Evolutionary conservation across 352 stramenopile species (phyloP).

Genomic region (Phytophthora quininea): DNA sequence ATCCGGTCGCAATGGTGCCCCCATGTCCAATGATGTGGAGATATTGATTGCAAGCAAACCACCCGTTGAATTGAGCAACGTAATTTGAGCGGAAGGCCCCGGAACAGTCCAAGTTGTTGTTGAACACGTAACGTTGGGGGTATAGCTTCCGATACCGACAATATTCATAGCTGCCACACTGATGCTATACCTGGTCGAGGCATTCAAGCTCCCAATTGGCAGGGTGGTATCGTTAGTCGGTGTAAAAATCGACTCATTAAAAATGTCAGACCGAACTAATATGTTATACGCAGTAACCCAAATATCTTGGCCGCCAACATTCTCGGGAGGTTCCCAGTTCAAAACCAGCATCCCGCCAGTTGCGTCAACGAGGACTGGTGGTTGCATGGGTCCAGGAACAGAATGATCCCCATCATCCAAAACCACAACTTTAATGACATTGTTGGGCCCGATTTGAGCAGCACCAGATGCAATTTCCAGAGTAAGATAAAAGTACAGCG

Average conservation of each 20-base stretch:
- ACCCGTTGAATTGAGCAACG: slow-evolving; percentile 42
- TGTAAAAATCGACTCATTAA: slow-evolving; percentile 23
- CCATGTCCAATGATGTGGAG: slow-evolving; percentile 37
- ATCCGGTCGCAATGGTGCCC: slow-evolving; percentile 47
- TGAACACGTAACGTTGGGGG: slow-evolving; percentile 1
- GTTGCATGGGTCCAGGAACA: slow-evolving; percentile 35
- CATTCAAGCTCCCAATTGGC: slow-evolving; percentile 31
- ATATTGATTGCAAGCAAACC: slow-evolving; percentile 51
- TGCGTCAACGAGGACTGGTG: slow-evolving; percentile 17
- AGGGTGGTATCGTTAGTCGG: slow-evolving; percentile 43
- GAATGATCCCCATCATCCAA: slow-evolving; percentile 60
- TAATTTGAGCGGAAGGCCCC: slow-evolving; percentile 28
- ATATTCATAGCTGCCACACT: slow-evolving; percentile 48
- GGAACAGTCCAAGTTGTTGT: slow-evolving; percentile 54
- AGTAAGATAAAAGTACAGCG: slow-evolving; percentile 46
- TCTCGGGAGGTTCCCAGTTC: slow-evolving; percentile 47
- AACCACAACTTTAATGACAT: slow-evolving; percentile 39
- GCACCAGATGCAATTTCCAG: slow-evolving; percentile 37
- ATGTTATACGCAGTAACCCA: slow-evolving; percentile 53
- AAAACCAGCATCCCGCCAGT: slow-evolving; percentile 60
- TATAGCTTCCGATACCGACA: slow-evolving; percentile 36
- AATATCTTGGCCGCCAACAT: slow-evolving; percentile 41
- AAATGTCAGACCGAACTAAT: slow-evolving; percentile 18
- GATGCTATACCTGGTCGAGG: slow-evolving; percentile 39
- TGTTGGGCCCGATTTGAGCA: slow-evolving; percentile 33